Evolutionary conservation across 1,284 basidiomycete species (phyloP), one percentile per base, ranked within the genome.

Genomic region (Sanghuangporus sanghuang): DNA sequence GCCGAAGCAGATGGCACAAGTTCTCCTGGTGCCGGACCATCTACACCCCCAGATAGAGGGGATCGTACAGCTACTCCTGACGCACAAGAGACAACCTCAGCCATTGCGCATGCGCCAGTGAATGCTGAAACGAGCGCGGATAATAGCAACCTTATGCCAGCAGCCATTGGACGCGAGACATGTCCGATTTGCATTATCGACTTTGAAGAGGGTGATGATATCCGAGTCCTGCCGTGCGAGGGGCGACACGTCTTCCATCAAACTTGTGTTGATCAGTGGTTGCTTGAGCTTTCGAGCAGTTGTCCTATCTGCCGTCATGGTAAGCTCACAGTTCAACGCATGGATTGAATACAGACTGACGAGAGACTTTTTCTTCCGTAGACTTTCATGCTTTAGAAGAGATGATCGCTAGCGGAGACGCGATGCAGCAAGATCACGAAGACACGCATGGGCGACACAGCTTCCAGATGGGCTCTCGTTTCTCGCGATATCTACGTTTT

Each of bases 181-280:
- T 97, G 95, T 75, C 94, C 95, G 6, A 97, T 97, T 67, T 97
- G 95, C 72, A 89, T 96, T 65, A 80, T 93, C 46, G 94, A 96
- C 69, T 97, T 97, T 71, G 91, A 95, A 73, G 89, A 92, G 67
- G 95, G 93, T 5, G 95, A 97, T 71, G 92, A 96, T 73, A 75
- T 96, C 16, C 85, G 95, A 38, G 83, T 96, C 40, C 76, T 97
- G 62, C 95, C 95, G 0, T 97, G 95, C 74, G 91, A 93, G 71
- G 91, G 89, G 52, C 85, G 90, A 67, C 95, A 97, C 73, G 81
- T 85, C 61, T 97, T 96, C 78, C 95, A 97, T 71, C 86, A 90
- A 70, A 76, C 78, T 61, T 93, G 90, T 71, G 90, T 92, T 46
- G 91, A 93, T 71, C 90, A 87, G 42, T 94, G 94, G 94, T 77